These are phyloP conservation scores for Paraleonurus japonicus DNA, from an alignment of 257 asterid genomes.

Conservation along the genomic window DNA sequence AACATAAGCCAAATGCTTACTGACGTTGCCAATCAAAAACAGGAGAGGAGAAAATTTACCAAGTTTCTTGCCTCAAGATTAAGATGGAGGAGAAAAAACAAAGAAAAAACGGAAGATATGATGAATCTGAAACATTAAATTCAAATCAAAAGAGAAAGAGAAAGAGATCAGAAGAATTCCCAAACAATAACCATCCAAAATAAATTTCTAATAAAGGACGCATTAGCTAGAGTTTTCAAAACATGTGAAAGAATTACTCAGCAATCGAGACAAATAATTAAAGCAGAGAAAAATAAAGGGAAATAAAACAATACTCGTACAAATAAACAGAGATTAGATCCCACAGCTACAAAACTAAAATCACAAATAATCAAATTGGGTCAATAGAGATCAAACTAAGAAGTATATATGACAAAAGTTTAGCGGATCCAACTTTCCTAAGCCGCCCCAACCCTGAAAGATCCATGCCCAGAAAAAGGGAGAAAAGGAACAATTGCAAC, in stretches of 20 bases:
- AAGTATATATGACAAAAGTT: constrained; percentile 1
- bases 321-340: constrained; percentile 19
- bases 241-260: background rate
- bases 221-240: background rate
- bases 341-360: constrained; percentile 7
- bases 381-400: constrained; percentile 5
- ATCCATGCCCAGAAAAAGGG: constrained; percentile 17
- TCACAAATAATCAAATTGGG: background rate
- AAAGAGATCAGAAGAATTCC: background rate
- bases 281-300: background rate
- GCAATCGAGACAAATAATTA: background rate
- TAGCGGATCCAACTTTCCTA: constrained; percentile 18
- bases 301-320: background rate
- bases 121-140: background rate
- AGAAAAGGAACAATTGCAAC: constrained; percentile 20
- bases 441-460: constrained; percentile 24
- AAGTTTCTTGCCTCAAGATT: constrained; percentile 6
- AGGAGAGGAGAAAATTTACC: background rate
- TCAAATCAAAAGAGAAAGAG: background rate
- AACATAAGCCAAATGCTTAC: background rate
- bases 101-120: background rate
- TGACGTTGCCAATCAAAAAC: background rate
- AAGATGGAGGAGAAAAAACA: background rate
- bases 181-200: constrained; percentile 11
- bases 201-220: background rate